phyloP scores from a whole-genome alignment of 2,329 filamentous ascomycete genomes.

The Blastomyces parvus region DNA sequence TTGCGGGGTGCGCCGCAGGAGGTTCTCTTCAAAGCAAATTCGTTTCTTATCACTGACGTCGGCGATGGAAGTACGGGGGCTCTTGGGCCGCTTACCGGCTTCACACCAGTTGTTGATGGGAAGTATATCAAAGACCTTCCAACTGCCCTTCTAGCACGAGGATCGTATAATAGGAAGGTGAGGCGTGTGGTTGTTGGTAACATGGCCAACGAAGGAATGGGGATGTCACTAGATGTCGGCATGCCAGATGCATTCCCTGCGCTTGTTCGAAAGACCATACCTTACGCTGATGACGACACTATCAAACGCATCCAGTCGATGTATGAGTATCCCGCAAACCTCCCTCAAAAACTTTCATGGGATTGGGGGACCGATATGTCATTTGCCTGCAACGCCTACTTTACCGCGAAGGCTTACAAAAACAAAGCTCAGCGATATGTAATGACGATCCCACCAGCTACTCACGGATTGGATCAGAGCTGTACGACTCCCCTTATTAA shows the following conservation, averaged over 20 bases:
- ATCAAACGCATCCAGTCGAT: constrained; percentile 10
- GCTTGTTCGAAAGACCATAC: constrained; percentile 11
- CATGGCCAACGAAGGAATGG: constrained; percentile 11
- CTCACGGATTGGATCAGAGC: constrained; percentile 11
- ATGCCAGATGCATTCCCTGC: constrained; percentile 13
- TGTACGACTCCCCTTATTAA: constrained; percentile 10
- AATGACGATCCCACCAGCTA: constrained; percentile 14
- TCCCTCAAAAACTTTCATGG: constrained; percentile 12
- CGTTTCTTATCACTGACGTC: constrained; percentile 11
- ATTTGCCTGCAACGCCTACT: constrained; percentile 14
- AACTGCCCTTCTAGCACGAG: not conserved
- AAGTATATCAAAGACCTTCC: constrained; percentile 11
- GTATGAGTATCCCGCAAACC: constrained; percentile 11
- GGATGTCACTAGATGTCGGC: not conserved
- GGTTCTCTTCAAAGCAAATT: constrained; percentile 12
- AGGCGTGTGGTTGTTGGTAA: constrained; percentile 9
- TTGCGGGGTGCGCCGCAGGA: constrained; percentile 7
- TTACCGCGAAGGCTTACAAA: constrained; percentile 10
- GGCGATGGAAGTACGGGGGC: constrained; percentile 3
- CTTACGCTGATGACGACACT: constrained; percentile 8
- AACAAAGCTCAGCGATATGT: constrained; percentile 11
- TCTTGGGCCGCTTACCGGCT: constrained; percentile 10
- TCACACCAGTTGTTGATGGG: constrained; percentile 13
- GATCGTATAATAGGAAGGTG: constrained; percentile 5
- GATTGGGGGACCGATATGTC: constrained; percentile 12